Percentiles rank a stretch among this genome's conserved stretches.
These are phyloP conservation scores for Curvularia lunata DNA, from an alignment of 2,329 filamentous ascomycete species.

Conservation along the genomic window DNA sequence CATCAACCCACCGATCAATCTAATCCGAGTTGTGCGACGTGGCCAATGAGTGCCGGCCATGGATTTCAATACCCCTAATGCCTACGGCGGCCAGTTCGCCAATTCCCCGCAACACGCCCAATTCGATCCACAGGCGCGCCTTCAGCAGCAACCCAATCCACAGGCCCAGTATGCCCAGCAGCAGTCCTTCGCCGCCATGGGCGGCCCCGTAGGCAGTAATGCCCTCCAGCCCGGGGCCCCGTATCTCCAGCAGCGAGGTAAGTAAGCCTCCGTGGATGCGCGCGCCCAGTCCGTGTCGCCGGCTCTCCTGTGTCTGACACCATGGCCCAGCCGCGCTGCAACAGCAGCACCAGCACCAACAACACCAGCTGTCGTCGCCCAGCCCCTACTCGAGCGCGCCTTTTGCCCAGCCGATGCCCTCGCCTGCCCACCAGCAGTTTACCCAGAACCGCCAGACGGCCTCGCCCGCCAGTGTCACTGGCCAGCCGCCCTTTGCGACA, in stretches of 20 bases:
- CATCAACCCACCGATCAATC: slow-evolving; percentile 43
- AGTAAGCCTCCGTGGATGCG: slow-evolving; percentile 42
- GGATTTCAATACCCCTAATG: slow-evolving; percentile 49
- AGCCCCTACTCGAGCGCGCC: slow-evolving; percentile 50
- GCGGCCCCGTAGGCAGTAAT: slow-evolving; percentile 21
- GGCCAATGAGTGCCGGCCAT: slow-evolving; percentile 48
- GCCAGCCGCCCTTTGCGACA: slow-evolving; percentile 43
- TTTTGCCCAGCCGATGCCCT: slow-evolving; percentile 48
- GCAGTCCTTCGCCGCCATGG: slow-evolving; percentile 31
- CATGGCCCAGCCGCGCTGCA: slow-evolving; percentile 34
- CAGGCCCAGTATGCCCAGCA: slow-evolving; percentile 45
- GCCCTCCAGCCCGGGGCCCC: slow-evolving; percentile 46
- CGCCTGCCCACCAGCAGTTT: slow-evolving; percentile 46
- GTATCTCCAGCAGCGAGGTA: slow-evolving; percentile 48
- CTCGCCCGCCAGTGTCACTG: slow-evolving; percentile 38
- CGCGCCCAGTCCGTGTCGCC: slow-evolving; percentile 5
- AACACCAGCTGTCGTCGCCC: slow-evolving; percentile 45
- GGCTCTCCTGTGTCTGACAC: slow-evolving; percentile 16
- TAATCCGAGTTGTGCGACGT: slow-evolving; percentile 48
- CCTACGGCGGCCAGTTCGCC: slow-evolving; percentile 44
- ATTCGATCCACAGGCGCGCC: slow-evolving; percentile 44
- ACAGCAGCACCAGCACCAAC: slow-evolving; percentile 39
- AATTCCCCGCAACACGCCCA: slow-evolving; percentile 44
- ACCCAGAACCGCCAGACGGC: slow-evolving; percentile 48
- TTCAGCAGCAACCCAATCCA: slow-evolving; percentile 41